Percentiles rank a stretch among this genome's conserved stretches.
Evolutionary conservation across 805 yeast genomes (phyloP).

Genomic region (Ogataea siamensis): DNA sequence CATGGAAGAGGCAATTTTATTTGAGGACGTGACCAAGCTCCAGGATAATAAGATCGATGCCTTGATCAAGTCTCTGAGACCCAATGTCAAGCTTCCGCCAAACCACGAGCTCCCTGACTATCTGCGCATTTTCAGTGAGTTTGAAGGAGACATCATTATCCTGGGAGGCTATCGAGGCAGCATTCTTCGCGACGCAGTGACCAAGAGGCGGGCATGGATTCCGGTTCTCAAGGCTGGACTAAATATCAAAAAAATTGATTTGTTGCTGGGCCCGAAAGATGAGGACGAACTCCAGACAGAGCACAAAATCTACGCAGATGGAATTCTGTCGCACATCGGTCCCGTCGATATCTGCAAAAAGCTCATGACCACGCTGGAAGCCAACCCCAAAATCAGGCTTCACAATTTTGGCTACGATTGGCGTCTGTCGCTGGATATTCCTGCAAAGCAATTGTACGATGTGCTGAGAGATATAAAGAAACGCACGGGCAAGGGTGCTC

Average conservation of each 20-base stretch:
- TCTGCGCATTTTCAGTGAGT: constrained; percentile 51
- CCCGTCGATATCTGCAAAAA: constrained; percentile 77
- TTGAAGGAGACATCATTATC: constrained; percentile 77
- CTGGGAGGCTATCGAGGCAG: constrained; percentile 91
- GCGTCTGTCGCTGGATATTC: constrained; percentile 68
- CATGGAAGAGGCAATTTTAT: constrained; percentile 59
- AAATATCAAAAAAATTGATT: constrained; percentile 64
- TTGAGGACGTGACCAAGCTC: constrained; percentile 50
- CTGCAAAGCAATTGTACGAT: constrained; percentile 50
- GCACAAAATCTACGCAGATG: constrained; percentile 62
- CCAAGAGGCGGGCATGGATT: constrained; percentile 75
- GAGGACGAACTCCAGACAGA: constrained; percentile 64
- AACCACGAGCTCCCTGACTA: constrained; percentile 31
- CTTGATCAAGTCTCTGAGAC: constrained; percentile 54
- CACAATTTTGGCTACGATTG: constrained; percentile 91
- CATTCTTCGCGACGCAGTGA: constrained; percentile 60
- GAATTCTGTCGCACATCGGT: constrained; percentile 77
- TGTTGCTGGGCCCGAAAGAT: constrained; percentile 68
- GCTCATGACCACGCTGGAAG: constrained; percentile 50
- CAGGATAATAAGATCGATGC: constrained; percentile 73
- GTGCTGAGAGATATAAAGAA: constrained; percentile 45
- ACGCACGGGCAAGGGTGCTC: constrained; percentile 49
- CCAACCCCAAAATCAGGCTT: constrained; percentile 59
- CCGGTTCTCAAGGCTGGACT: constrained; percentile 81
- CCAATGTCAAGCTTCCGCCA: constrained; percentile 25